Evolutionary conservation across 2,329 filamentous ascomycete genomes (phyloP), one percentile per base, ranked within the genome.

Genomic region (Fusarium bulbicola): DNA sequence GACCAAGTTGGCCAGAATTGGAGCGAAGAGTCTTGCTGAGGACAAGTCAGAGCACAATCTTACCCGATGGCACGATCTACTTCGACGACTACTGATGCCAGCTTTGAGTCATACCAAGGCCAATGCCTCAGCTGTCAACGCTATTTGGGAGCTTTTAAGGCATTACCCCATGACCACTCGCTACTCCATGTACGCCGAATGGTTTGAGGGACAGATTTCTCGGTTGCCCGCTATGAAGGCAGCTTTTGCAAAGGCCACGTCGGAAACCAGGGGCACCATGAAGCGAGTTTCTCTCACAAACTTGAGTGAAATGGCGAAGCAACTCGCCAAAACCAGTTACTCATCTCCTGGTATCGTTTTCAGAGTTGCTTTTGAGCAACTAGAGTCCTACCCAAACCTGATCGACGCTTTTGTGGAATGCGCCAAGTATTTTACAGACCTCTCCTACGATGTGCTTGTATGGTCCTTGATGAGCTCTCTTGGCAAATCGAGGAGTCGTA

Each of bases 331-430:
- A 82, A 93, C 95, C n/a, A 95, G 95, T 32, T 93, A 94, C 77
- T 92, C 94, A 3, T 96, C 94, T 47, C 97, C 96, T 4, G 95
- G 95, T 32, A 89, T 97, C 63, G 95, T 98, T 30, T 97, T 98
- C 84, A 91, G 91, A 77, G 93, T 95, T 63, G 94, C 95, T 12
- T 90, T 99, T 65, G 92, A 92, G 70, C 95, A 98, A 81, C 94
- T 98, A 66, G 95, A 99, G 81, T 92, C 93, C 0, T 99, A 99
- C 80, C 93, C 93, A 79, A 99, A 98, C 79, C 88, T 99, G 68
- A 97, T 97, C 63, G 94, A 97, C 70, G 94, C 94, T 10, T 94
- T 99, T 69, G 95, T 98, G 20, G 95, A 98, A 80, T 98, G 95
- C 78, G 95, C 94, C 43, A 92, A 94, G 77, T 98, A 98, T 80